These are phyloP conservation scores for Licmophora abbreviata DNA, from an alignment of 108 stramenopile genomes.

Conservation along the genomic window DNA sequence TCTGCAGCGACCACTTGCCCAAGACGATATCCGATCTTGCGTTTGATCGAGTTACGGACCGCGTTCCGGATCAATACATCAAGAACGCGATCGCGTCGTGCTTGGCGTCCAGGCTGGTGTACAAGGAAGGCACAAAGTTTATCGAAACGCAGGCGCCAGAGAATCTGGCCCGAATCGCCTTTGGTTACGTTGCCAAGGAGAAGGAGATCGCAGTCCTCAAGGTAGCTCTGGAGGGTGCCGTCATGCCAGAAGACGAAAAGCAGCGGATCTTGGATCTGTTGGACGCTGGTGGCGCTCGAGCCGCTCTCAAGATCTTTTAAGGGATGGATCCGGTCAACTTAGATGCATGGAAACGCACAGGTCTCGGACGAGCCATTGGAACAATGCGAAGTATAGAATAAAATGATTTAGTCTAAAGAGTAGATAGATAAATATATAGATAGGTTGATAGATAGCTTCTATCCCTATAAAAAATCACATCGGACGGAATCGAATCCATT, in stretches of 20 bases:
- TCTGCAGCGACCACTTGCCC: constrained; percentile 74
- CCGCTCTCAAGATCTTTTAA: constrained; percentile 48
- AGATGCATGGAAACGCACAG: too few relatives aligned
- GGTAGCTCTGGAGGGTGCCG: constrained; percentile 32
- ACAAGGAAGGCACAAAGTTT: constrained; percentile 94
- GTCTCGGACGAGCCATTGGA: too few relatives aligned
- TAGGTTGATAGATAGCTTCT: too few relatives aligned
- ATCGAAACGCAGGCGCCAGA: constrained; percentile 64
- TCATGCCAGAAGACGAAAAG: constrained; percentile 65
- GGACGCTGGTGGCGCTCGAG: constrained; percentile 79
- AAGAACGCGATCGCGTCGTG: constrained; percentile 87
- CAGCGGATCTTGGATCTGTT: constrained; percentile 56
- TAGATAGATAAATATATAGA: too few relatives aligned
- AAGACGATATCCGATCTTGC: constrained; percentile 80
- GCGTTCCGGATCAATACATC: constrained; percentile 90
- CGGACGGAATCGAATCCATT: too few relatives aligned
- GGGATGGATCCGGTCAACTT: too few relatives aligned
- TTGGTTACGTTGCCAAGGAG: constrained; percentile 75
- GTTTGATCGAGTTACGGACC: constrained; percentile 64
- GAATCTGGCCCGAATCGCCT: constrained; percentile 56
- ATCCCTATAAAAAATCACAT: too few relatives aligned
- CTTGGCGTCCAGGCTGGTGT: constrained; percentile 92
- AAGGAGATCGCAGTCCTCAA: constrained; percentile 61
- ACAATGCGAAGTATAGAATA: too few relatives aligned
- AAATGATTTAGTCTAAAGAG: too few relatives aligned